Evolutionary conservation across 2,329 filamentous ascomycete genomes (phyloP), one percentile per base, ranked within the genome.

Genomic region (Metarhizium sp.): DNA sequence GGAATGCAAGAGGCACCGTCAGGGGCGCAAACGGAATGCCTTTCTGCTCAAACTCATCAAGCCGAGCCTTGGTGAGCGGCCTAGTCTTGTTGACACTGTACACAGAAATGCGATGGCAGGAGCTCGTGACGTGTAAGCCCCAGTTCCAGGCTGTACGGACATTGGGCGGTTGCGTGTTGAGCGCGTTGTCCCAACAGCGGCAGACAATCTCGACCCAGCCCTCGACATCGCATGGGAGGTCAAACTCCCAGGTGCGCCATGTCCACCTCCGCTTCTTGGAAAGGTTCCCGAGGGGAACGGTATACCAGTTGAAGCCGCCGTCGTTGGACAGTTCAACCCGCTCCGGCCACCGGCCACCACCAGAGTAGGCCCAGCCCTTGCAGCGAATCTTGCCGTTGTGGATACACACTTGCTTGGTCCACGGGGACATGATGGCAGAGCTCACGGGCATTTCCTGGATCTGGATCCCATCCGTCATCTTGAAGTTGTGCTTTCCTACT

Each of bases 371-470:
- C 80, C 80, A 84, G 13, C 80, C 80, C 50, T 75, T 77, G 58
- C 80, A 71, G 6, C 71, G 71, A 52, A 87, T 84, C 50, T 71
- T 75, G 8, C 84, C 83, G 16, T 78, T 74, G 60, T 87, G 83
- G 0, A 86, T 69, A 34, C 86, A 74, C 1, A 79, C 76, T n/a
- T 84, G 76, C 61, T 82, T 83, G 20, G 78, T 76, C 69, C 74
- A 72, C 0, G 85, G 85, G 0, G 78, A 73, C 80, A 87, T 87
- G 61, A 87, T 86, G 20, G 84, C 85, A 16, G 76, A 80, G 50
- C 77, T 80, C 3, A 88, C 84, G 0, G 85, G 85, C 84, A 88
- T 88, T 40, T 87, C 85, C 62, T 89, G 85, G 61, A 86, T 88
- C 59, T 78, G 80, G 58, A 85, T 84, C 0, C 82, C 84, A 49